Conservation (phyloP, 768 basidiomycete genomes). For the Lyophyllum shimeji region DNA sequence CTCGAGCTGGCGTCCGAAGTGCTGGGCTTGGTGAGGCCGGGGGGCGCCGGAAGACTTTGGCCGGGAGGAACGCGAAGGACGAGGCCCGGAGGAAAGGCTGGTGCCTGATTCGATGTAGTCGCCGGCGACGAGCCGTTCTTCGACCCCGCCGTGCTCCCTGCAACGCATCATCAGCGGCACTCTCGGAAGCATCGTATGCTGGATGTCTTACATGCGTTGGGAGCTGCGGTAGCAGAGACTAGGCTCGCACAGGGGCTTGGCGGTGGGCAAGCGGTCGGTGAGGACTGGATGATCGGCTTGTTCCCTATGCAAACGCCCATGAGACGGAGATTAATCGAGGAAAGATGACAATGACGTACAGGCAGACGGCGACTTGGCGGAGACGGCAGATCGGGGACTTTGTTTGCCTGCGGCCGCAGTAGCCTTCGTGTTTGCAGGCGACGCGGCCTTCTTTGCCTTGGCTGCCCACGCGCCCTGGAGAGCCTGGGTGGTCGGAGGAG, state of each 20-base stretch:
- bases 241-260: slow-evolving; percentile 3
- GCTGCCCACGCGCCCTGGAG: slow-evolving; percentile 20
- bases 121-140: not conserved
- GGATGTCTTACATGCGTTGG: slow-evolving; percentile 8
- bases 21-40: slow-evolving; percentile 12
- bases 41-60: slow-evolving; percentile 10
- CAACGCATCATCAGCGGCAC: not conserved
- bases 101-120: not conserved
- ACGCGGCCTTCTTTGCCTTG: not conserved
- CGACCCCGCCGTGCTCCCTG: slow-evolving; percentile 4
- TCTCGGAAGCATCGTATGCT: too few species aligned
- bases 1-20: slow-evolving; percentile 3
- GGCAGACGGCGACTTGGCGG: not conserved
- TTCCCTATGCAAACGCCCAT: slow-evolving; percentile 17
- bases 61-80: not conserved
- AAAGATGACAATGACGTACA: slow-evolving; percentile 2
- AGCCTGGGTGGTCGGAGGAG: slow-evolving; percentile 4
- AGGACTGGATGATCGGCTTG: slow-evolving; percentile 16
- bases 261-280: not conserved
- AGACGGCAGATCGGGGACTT: not conserved
- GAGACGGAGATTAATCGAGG: not conserved
- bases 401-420: not conserved
- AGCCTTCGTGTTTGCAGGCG: not conserved
- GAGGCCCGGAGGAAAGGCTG: slow-evolving; percentile 16
- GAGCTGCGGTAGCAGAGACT: not conserved